These are phyloP conservation scores for Primulina tabacum DNA, from an alignment of 257 asterid genomes.

Conservation along the genomic window DNA sequence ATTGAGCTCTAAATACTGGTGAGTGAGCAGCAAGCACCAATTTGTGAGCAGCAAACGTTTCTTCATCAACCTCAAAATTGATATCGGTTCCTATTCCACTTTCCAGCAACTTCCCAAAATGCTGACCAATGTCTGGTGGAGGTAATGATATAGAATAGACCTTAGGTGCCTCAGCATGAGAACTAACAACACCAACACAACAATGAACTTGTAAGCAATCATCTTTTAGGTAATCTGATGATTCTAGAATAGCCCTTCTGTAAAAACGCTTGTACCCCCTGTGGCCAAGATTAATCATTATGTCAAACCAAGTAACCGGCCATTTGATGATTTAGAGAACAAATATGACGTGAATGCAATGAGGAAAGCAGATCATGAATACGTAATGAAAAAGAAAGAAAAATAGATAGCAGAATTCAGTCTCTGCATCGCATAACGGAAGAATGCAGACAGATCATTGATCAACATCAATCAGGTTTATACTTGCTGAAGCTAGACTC, in stretches of 20 bases:
- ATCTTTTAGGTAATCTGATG: conserved; percentile 82
- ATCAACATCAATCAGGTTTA: too few relatives aligned
- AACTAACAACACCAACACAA: conserved; percentile 84
- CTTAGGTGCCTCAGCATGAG: conserved; percentile 84
- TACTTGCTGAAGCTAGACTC: too few relatives aligned
- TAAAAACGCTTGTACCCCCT: conserved; percentile 93
- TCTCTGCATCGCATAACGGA: too few relatives aligned
- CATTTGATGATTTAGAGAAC: not conserved
- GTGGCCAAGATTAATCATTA: conserved; percentile 27
- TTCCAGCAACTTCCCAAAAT: conserved; percentile 82
- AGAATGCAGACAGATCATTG: too few relatives aligned
- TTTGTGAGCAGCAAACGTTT: conserved; percentile 76
- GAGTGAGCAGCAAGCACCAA: conserved; percentile 95
- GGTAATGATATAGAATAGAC: conserved; percentile 66
- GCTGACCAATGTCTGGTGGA: conserved; percentile 81
- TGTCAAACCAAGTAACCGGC: not conserved
- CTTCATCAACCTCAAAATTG: conserved; percentile 69
- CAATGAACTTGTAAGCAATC: conserved; percentile 90
- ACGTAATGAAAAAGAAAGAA: too few relatives aligned
- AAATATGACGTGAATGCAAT: not conserved
- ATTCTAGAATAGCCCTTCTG: conserved; percentile 68
- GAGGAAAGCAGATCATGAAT: not conserved
- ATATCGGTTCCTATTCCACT: conserved; percentile 72
- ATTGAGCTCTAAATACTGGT: conserved; percentile 90
- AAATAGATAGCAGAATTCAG: not conserved